Percentiles rank a stretch among this genome's conserved stretches.
These are phyloP conservation scores for Fusarium lateritium DNA, from an alignment of 2,329 filamentous ascomycete species.

Conservation along the genomic window DNA sequence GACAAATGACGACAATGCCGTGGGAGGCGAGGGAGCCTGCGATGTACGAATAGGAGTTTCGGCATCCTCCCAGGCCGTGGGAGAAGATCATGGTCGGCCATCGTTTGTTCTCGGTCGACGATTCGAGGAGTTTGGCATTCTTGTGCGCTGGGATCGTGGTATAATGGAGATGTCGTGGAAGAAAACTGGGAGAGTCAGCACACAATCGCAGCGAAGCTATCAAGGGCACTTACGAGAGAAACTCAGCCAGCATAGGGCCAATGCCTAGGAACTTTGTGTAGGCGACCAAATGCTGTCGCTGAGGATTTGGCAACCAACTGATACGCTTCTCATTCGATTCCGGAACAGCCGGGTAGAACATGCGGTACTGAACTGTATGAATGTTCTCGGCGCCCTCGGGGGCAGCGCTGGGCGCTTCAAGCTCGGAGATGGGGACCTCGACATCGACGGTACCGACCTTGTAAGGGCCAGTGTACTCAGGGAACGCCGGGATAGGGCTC, in stretches of 20 bases:
- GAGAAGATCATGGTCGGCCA: conserved; percentile 91
- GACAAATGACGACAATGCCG: conserved; percentile 84
- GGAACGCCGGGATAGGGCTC: conserved; percentile 80
- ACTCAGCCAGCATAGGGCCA: conserved; percentile 68
- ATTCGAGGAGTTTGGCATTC: conserved; percentile 74
- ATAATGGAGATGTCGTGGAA: conserved; percentile 81
- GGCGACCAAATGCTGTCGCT: conserved; percentile 79
- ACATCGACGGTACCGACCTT: conserved; percentile 81
- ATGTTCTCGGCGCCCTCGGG: conserved; percentile 71
- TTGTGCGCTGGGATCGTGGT: conserved; percentile 80
- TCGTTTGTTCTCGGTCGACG: conserved; percentile 64
- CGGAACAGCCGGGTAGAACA: conserved; percentile 82
- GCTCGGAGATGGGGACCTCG: conserved; percentile 78
- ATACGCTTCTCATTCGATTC: conserved; percentile 71
- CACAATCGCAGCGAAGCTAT: too few species aligned
- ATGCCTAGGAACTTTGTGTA: conserved; percentile 84
- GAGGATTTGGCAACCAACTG: conserved; percentile 83
- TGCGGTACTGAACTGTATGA: conserved; percentile 82
- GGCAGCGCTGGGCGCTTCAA: conserved; percentile 67
- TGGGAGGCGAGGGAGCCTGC: conserved; percentile 84
- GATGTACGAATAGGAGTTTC: conserved; percentile 89
- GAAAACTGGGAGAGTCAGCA: conserved; percentile 62
- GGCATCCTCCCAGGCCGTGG: conserved; percentile 84
- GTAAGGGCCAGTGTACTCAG: conserved; percentile 80
- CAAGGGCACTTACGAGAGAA: conserved; percentile 68